Evolutionary conservation across 306 rosid genomes (phyloP), one percentile per base, ranked within the genome.

Genomic region (Vigna reflexopilosa): DNA sequence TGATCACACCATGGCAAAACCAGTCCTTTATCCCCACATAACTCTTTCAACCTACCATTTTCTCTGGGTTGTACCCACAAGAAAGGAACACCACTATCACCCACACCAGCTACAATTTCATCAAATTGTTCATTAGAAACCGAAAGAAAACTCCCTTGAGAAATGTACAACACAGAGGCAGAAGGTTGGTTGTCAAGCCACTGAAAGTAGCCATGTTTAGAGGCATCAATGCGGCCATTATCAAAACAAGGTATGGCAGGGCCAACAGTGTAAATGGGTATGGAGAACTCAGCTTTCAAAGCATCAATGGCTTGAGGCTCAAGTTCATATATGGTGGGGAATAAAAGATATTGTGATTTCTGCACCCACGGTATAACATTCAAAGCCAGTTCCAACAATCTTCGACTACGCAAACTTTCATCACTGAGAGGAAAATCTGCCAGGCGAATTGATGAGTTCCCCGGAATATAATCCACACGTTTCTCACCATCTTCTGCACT

Each of bases 1-100:
- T 90, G 92, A 16, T 87, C 95, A 80, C 95, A 90, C 88, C 89
- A 90, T 20, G 75, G 70, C 50, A 90, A 58, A 17, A 88, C 72
- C 2, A 91, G 32, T 13, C 91, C 91, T 42, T 2, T 76, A 6
- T 84, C 83, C 11, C 95, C 88, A 65, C 88, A 86, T 3, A 67
- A 26, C 45, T 77, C 75, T 62, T 72, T 83, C 66, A 82, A 67
- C 2, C 66, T 80, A 0, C n/a, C 6, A 12, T 66, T 32, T 12
- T 88, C 89, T 0, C 28, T 64, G 0, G 74, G 82, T 5, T 80
- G 68, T 28, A 85, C 65, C 92, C 89, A 88, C 70, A 90, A 54
- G 80, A 88, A 88, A 10, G 84, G 13, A 58, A 82, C 89, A 0
- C 85, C 83, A 45, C 86, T 85, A 0, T 47, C 28, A 6, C 51